Percentiles rank a stretch among this genome's conserved stretches.
phyloP scores from a whole-genome alignment of 495 filamentous ascomycete species.

The Platismatia glauca region DNA sequence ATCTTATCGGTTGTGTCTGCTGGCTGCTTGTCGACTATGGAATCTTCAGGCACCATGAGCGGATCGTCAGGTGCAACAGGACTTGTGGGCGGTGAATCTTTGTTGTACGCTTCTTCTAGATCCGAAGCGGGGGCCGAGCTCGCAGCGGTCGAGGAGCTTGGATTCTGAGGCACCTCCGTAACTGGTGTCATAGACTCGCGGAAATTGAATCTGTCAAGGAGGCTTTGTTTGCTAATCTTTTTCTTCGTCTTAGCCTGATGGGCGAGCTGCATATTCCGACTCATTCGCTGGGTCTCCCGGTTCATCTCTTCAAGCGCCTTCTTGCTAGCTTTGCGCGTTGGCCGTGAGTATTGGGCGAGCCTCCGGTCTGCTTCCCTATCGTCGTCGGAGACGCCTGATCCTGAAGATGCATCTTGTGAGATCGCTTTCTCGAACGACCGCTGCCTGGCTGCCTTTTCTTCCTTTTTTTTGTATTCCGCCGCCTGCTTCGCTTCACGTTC shows the following conservation, averaged over 20 bases:
- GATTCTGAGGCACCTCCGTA: conserved; percentile 20
- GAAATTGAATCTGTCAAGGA: conserved; percentile 81
- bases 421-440: conserved; percentile 33
- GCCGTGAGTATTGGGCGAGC: conserved; percentile 55
- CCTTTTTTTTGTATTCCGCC: conserved; percentile 40
- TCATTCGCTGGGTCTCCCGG: conserved; percentile 84
- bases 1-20: no score
- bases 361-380: conserved; percentile 49
- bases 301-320: conserved; percentile 94
- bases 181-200: conserved; percentile 32
- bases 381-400: conserved; percentile 35
- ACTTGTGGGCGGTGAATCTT: conserved; percentile 45
- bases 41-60: conserved; percentile 14
- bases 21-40: neutral
- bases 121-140: conserved; percentile 43
- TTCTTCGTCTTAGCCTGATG: conserved; percentile 87
- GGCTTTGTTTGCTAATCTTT: conserved; percentile 74
- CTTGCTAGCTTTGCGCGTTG: conserved; percentile 82
- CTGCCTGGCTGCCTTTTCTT: conserved; percentile 43
- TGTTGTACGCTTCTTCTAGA: conserved; percentile 33
- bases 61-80: conserved; percentile 30
- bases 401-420: conserved; percentile 15
- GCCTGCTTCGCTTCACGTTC: conserved; percentile 59
- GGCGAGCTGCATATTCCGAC: conserved; percentile 79
- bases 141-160: conserved; percentile 35